Percentiles rank a stretch among this genome's conserved stretches.
phyloP scores from a whole-genome alignment of 371 early-diverging fungal species.

The Apophysomyces sp. region DNA sequence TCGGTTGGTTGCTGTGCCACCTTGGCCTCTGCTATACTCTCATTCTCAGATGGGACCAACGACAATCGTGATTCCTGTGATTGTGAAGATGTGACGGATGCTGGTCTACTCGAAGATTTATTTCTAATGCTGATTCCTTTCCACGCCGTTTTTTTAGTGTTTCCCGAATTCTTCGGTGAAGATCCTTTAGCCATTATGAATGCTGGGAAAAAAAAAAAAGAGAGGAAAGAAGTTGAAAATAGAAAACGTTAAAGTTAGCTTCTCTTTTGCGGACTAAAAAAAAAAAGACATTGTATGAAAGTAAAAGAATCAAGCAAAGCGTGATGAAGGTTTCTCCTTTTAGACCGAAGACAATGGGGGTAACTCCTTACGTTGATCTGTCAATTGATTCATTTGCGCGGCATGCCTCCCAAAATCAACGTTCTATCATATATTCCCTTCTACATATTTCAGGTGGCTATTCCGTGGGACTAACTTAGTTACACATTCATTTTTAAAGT shows the following conservation, averaged over 20 bases:
- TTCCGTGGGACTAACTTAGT: background rate
- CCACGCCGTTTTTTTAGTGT: constrained; percentile 15
- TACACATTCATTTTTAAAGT: background rate
- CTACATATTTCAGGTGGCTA: background rate
- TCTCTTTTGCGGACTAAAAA: background rate
- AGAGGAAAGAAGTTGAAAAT: background rate
- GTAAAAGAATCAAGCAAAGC: background rate
- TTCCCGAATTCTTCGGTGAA: background rate
- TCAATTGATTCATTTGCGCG: too few relatives aligned
- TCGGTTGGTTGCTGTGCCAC: background rate
- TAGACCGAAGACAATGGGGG: background rate
- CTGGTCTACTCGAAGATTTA: constrained; percentile 13
- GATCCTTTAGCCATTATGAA: background rate
- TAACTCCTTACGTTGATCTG: background rate
- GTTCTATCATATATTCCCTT: too few relatives aligned
- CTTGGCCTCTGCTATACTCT: background rate
- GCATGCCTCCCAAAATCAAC: too few relatives aligned
- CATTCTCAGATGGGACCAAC: constrained; percentile 5
- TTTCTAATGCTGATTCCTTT: constrained; percentile 14
- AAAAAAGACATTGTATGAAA: background rate
- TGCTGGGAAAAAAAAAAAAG: background rate
- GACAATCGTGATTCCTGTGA: constrained; percentile 15
- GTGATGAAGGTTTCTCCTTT: background rate
- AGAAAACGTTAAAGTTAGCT: background rate
- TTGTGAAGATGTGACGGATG: constrained; percentile 6